Base-by-base conservation (phyloP, 306 rosid genomes). In the Nissolia schottii region DNA sequence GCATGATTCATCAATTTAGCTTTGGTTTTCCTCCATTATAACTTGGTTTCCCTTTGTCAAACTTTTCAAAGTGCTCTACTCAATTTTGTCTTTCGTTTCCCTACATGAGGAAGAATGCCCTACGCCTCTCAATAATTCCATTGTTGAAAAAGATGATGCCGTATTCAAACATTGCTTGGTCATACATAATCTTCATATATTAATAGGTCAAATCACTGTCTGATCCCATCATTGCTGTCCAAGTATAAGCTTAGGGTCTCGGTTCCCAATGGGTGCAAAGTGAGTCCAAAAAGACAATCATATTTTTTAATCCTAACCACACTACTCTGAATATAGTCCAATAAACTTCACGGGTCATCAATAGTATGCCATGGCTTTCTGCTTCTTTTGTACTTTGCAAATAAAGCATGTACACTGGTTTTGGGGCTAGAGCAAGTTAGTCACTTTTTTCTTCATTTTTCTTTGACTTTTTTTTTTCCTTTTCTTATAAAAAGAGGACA, bases 21-120 rank as follows among this genome's bases (percentile, higher is more conserved):
- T 64, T 60, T 81, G 60, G 54, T 58, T 59, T 51, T 65, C 16
- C 67, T 31, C 55, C 51, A 27, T n/a, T n/a, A n/a, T 31, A 19
- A 12, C 43, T 68, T 50, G 60, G 31, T 66, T 25, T 19, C 38
- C 49, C 49, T 23, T 57, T 49, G 77, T 48, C 48, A 76, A 68
- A 59, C 76, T 75, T 32, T 31, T 76, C 76, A 71, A 75, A 65
- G 51, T 74, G 75, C 48, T 74, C 66, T 79, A 51, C 67, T 66
- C 20, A 73, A 34, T 54, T 55, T 29, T 24, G 4, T 63, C 62
- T 75, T 80, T 70, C 58, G 45, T 70, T 69, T 70, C 77, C 64
- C 76, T 75, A 27, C 1, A 77, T 78, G 73, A 77, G 70, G 77
- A 68, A 81, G 71, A 61, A 71, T 81, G 79, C 40, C 66, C 58